Evolutionary conservation across 108 stramenopile genomes (phyloP).

Genomic region (Cyclotella distinguenda): DNA sequence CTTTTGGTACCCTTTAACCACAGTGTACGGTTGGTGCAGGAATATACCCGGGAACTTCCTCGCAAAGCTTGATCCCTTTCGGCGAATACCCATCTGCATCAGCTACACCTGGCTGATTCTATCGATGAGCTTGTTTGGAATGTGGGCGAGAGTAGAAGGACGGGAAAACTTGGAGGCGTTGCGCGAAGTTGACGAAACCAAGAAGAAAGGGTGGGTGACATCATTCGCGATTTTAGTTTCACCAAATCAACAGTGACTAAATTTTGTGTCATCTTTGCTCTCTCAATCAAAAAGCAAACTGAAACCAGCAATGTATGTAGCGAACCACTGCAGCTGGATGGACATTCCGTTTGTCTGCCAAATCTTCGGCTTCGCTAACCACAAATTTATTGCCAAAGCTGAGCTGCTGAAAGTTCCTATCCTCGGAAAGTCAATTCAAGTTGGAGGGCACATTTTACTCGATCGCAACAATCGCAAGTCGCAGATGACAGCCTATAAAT

Average conservation of each 20-base stretch:
- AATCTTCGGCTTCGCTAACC: conserved; percentile 46
- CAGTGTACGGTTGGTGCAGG: conserved; percentile 24
- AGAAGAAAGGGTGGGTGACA: conserved; percentile 43
- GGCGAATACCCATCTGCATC: conserved; percentile 42
- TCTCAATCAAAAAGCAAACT: conserved; percentile 24
- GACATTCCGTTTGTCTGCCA: conserved; percentile 50
- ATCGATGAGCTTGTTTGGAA: conserved; percentile 28
- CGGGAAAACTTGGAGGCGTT: conserved; percentile 45
- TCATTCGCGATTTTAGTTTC: no score
- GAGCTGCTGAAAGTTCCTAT: conserved; percentile 60
- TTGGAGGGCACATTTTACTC: conserved; percentile 48
- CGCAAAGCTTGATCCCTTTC: conserved; percentile 46
- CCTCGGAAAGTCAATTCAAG: conserved; percentile 44
- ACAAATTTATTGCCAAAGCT: conserved; percentile 57
- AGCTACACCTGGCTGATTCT: conserved; percentile 44
- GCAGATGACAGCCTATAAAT: conserved; percentile 51
- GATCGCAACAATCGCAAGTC: conserved; percentile 50
- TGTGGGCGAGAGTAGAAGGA: conserved; percentile 43
- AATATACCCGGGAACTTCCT: conserved; percentile 42
- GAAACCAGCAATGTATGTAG: conserved; percentile 54
- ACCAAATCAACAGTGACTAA: no score
- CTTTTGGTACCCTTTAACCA: conserved; percentile 47
- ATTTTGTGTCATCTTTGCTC: not conserved
- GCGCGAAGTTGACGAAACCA: conserved; percentile 37
- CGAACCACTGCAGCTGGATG: conserved; percentile 65